These are phyloP conservation scores for Taphrina flavorubra DNA, from an alignment of 1,139 yeast species.

Conservation along the genomic window DNA sequence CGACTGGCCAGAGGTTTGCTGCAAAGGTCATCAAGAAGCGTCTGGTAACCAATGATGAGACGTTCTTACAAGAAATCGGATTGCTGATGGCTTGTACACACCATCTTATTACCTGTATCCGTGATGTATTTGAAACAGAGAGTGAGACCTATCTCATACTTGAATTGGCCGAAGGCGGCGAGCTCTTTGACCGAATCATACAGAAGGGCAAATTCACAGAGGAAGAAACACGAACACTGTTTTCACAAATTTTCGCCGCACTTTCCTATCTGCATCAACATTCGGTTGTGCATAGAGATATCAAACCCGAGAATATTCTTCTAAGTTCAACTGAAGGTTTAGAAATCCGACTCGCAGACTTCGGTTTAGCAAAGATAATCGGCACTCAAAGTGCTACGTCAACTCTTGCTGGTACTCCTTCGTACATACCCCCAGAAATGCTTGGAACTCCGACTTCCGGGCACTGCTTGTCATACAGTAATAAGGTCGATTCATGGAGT, in stretches of 20 bases:
- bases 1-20: slow-evolving; percentile 26
- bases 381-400: slow-evolving; percentile 35
- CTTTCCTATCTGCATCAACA: slow-evolving; percentile 69
- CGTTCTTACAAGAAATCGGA: slow-evolving; percentile 37
- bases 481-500: slow-evolving; percentile 43
- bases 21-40: slow-evolving; percentile 37
- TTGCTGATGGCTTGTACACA: slow-evolving; percentile 39
- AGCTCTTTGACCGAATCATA: slow-evolving; percentile 81
- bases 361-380: slow-evolving; percentile 76
- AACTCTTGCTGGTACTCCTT: slow-evolving; percentile 41
- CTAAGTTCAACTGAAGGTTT: slow-evolving; percentile 62
- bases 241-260: slow-evolving; percentile 74
- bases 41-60: slow-evolving; percentile 26
- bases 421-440: slow-evolving; percentile 43
- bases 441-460: slow-evolving; percentile 18
- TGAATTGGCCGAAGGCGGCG: slow-evolving; percentile 78
- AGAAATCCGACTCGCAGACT: slow-evolving; percentile 81
- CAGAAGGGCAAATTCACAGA: slow-evolving; percentile 80
- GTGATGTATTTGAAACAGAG: slow-evolving; percentile 38
- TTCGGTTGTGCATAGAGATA: slow-evolving; percentile 85
- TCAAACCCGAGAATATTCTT: slow-evolving; percentile 87
- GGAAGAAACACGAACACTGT: slow-evolving; percentile 73
- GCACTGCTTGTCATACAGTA: slow-evolving; percentile 8
- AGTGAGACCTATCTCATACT: slow-evolving; percentile 66
- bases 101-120: slow-evolving; percentile 36